These are phyloP conservation scores for Thalassiosira profunda DNA, from an alignment of 108 stramenopile genomes.

Conservation along the genomic window DNA sequence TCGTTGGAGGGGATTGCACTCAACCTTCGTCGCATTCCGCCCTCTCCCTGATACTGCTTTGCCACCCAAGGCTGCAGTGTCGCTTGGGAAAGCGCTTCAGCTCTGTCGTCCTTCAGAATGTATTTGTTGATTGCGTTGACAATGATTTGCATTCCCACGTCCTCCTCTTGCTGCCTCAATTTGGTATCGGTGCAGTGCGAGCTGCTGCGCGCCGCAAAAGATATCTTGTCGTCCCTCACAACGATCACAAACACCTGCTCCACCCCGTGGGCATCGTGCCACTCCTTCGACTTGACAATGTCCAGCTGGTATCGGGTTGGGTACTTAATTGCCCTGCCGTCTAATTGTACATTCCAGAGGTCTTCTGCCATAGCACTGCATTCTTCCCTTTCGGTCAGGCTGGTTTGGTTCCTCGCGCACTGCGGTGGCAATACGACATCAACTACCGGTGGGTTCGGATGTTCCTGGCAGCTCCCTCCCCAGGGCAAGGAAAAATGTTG, in stretches of 20 bases:
- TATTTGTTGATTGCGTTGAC: conserved; percentile 24
- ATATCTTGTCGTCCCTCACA: conserved; percentile 15
- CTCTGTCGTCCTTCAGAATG: conserved; percentile 10
- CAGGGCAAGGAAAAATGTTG: conserved; percentile 45
- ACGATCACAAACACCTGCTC: conserved; percentile 35
- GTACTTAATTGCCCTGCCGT: conserved; percentile 10
- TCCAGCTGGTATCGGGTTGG: conserved; percentile 28
- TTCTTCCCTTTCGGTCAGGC: background rate
- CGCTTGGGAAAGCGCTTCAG: background rate
- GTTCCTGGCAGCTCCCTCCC: background rate
- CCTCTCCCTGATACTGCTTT: conserved; percentile 1
- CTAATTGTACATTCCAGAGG: conserved; percentile 10
- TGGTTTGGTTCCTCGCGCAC: conserved; percentile 4
- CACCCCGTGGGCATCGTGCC: conserved; percentile 31
- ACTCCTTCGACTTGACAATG: conserved; percentile 25
- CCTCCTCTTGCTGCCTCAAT: conserved; percentile 17
- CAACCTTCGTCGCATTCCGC: background rate
- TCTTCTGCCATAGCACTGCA: conserved; percentile 8
- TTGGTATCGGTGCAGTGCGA: conserved; percentile 1
- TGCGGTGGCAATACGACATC: conserved; percentile 24
- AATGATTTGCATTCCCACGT: conserved; percentile 26
- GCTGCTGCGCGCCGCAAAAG: background rate
- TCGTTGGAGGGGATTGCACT: conserved; percentile 1
- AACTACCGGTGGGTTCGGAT: conserved; percentile 16
- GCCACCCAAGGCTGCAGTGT: conserved; percentile 14